Evolutionary conservation across 1,139 yeast genomes (phyloP), one percentile per base, ranked within the genome.

Genomic region (Pichia sp.): DNA sequence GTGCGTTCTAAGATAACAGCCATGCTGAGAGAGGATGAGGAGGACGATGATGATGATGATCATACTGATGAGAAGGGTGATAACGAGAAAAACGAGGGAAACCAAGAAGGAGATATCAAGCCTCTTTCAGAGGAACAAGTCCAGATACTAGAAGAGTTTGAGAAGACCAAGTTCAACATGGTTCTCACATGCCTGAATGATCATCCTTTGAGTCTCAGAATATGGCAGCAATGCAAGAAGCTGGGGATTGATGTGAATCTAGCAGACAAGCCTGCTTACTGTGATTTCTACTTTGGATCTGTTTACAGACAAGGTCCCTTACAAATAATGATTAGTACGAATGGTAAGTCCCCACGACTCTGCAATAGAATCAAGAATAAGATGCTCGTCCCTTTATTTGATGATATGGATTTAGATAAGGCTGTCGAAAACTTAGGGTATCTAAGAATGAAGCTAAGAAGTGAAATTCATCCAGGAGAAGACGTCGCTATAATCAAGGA

Each of bases 261-360:
- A 29, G 94, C 94, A 3, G 95, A 85, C 55, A 82, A 82, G 44
- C 94, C 94, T 2, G 72, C 74, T 13, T 62, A 77, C 44, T 85
- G 95, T 61, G 95, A 85, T 56, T 85, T 83, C 56, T 85, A 83
- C 60, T 85, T 84, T 57, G 94, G 94, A 1, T 74, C 88, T 20
- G 77, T 81, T 67, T 77, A 76, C 53, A 71, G 83, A 51, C 74
- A 74, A 44, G 94, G 87, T n/a, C 76, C 78, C 19, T 62, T 85
- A 34, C 94, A 83, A 53, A 71, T 85, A 23, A 80, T 85, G 87
- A 80, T 85, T 9, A 76, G 86, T 23, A 83, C 94, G 16, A 83
- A 83, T 53, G 94, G 94, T 8, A 74, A 77, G 49, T 80, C 88
- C 1, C 95, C 95, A 0, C 60, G 94, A 33, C 67, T 85, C 45